These are phyloP conservation scores for Pyricularia pennisetigena DNA, from an alignment of 2,329 filamentous ascomycete species.

Conservation along the genomic window DNA sequence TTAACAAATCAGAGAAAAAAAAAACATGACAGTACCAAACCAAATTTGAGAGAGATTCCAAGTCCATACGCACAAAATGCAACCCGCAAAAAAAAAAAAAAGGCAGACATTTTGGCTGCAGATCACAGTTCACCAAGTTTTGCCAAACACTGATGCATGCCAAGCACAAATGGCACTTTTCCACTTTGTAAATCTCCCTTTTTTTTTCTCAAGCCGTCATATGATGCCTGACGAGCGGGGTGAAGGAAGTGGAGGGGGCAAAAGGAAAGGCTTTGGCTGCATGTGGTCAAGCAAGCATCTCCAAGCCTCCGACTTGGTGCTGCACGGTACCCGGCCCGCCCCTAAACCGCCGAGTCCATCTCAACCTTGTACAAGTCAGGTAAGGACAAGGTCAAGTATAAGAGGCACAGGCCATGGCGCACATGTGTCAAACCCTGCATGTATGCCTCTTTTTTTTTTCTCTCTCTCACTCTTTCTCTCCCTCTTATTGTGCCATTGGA, in stretches of 20 bases:
- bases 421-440: neutral
- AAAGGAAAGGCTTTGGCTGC: neutral
- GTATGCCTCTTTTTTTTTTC: neutral
- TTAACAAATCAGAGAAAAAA: neutral
- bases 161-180: neutral
- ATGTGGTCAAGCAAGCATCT: neutral
- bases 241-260: neutral
- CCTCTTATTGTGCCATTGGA: neutral
- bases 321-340: neutral
- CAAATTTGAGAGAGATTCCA: neutral
- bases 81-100: neutral
- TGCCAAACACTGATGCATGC: neutral
- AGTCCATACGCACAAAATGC: neutral
- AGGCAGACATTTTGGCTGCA: neutral
- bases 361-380: neutral
- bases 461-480: neutral
- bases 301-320: neutral
- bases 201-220: neutral
- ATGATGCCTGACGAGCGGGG: neutral
- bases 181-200: neutral
- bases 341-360: neutral
- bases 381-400: neutral
- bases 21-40: neutral
- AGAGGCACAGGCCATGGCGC: neutral
- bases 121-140: neutral